Evolutionary conservation across 805 yeast genomes (phyloP).

Genomic region (Wickerhamomyces chambardii): DNA sequence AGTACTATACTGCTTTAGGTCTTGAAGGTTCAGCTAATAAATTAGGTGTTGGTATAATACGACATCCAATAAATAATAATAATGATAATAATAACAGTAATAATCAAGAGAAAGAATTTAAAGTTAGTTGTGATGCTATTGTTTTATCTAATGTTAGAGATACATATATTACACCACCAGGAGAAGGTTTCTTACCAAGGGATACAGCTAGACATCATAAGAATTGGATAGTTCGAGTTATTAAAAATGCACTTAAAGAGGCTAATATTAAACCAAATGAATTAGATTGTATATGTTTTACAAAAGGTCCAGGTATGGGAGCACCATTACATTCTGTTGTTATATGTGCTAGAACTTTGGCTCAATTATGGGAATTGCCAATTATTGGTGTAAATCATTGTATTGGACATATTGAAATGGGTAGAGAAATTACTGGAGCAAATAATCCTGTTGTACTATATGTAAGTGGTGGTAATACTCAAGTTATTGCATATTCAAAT

Average conservation of each 20-base stretch:
- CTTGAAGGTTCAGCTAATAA: slow-evolving; percentile 97
- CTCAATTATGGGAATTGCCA: slow-evolving; percentile 76
- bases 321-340: slow-evolving; percentile 95
- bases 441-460: slow-evolving; percentile 93
- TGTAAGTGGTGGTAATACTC: slow-evolving; percentile 98
- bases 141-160: slow-evolving; percentile 89
- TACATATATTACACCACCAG: slow-evolving; percentile 94
- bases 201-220: slow-evolving; percentile 97
- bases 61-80: slow-evolving; percentile 40
- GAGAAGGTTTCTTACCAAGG: slow-evolving; percentile 94
- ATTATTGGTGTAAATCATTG: slow-evolving; percentile 95
- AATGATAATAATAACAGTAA: too few relatives aligned
- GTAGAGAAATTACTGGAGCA: slow-evolving; percentile 97
- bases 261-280: slow-evolving; percentile 42
- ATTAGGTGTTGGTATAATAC: slow-evolving; percentile 87
- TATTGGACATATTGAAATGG: slow-evolving; percentile 98
- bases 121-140: too few relatives aligned
- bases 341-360: slow-evolving; percentile 80
- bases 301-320: slow-evolving; percentile 99
- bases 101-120: slow-evolving; percentile 46
- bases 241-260: slow-evolving; percentile 55
- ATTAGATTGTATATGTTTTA: slow-evolving; percentile 79
- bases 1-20: slow-evolving; percentile 69
- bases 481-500: slow-evolving; percentile 91
- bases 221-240: slow-evolving; percentile 83